Evolutionary conservation across 2,329 filamentous ascomycete species (phyloP), one percentile per base, ranked within the genome.

Genomic region (Alternaria angustiovoidea): DNA sequence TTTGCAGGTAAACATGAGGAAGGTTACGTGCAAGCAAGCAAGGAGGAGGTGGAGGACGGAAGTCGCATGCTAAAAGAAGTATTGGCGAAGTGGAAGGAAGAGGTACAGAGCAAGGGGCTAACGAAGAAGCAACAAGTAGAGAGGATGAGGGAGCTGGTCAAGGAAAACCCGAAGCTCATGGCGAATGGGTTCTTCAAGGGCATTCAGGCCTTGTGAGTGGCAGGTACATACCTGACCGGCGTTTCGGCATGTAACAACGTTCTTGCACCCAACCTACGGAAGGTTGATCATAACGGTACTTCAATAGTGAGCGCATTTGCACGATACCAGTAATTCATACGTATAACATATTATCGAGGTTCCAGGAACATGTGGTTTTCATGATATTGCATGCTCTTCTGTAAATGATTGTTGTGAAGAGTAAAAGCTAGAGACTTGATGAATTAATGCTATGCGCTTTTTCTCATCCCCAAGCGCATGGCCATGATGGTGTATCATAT

Each of bases 1-100:
- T 99, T 99, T 72, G 91, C 91, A 0, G 87, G 87, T 51, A 94
- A 93, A 80, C 88, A 92, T 70, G 89, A 91, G 63, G 84, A 79
- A 20, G 71, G 71, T 2, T 78, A 69, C 46, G 75, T 75, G 41
- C 69, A 75, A 14, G 75, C 72, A 11, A 91, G 86, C 65, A 93
- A 93, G 72, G 87, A 93, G 65, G 93, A 99, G 68, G 91, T 98
- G 0, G 93, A 97, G 70, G 88, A 94, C 76, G 95, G 95, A 7
- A 97, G 91, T 75, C 86, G 86, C 24, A 81, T 96, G 80, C 83
- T 99, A 49, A 98, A 98, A 81, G 87, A 90, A 47, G 85, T 97
- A 74, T 81, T 99, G 59, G 81, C 91, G 41, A 86, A 88, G 76
- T 99, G 95, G 95, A 97, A 96, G 83, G 85, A 87, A 53, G 83